These are phyloP conservation scores for Talaromyces sp. DNA, from an alignment of 2,329 filamentous ascomycete species.

Conservation along the genomic window DNA sequence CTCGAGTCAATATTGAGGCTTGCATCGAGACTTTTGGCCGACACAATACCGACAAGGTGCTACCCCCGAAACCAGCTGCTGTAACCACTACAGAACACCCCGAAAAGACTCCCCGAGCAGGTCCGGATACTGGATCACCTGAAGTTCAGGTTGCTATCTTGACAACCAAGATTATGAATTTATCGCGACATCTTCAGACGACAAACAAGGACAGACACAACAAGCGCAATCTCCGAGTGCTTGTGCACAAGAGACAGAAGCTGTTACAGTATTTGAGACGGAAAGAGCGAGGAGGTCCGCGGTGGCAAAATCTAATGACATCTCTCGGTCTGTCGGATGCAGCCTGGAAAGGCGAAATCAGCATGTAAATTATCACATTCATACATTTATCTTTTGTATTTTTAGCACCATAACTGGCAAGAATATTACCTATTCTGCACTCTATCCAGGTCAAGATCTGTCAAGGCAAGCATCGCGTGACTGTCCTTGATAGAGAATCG, in stretches of 20 bases:
- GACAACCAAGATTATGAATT: constrained; percentile 83
- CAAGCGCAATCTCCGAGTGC: constrained; percentile 78
- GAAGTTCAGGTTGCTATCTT: constrained; percentile 98
- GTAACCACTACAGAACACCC: constrained; percentile 42
- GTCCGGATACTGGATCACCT: constrained; percentile 87
- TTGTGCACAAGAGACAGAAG: constrained; percentile 88
- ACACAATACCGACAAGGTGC: constrained; percentile 73
- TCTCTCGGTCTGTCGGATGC: constrained; percentile 81
- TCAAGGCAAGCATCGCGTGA: not conserved
- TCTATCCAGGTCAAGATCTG: not conserved
- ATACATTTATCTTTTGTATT: constrained; percentile 8
- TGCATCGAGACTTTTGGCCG: constrained; percentile 86
- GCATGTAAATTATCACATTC: constrained; percentile 49
- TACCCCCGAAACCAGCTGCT: constrained; percentile 57
- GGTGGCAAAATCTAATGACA: constrained; percentile 82
- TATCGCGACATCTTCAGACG: constrained; percentile 67
- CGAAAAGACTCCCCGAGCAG: constrained; percentile 63
- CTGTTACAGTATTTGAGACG: constrained; percentile 78
- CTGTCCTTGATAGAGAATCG: not conserved
- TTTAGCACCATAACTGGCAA: not conserved
- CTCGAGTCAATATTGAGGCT: constrained; percentile 76
- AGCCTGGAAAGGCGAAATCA: constrained; percentile 88
- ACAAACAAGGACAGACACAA: constrained; percentile 88
- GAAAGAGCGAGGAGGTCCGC: constrained; percentile 84
- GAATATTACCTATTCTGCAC: not conserved